Percentiles rank a stretch among this genome's conserved stretches.
phyloP scores from a whole-genome alignment of 2,329 filamentous ascomycete species.

The Paramyrothecium roridum region DNA sequence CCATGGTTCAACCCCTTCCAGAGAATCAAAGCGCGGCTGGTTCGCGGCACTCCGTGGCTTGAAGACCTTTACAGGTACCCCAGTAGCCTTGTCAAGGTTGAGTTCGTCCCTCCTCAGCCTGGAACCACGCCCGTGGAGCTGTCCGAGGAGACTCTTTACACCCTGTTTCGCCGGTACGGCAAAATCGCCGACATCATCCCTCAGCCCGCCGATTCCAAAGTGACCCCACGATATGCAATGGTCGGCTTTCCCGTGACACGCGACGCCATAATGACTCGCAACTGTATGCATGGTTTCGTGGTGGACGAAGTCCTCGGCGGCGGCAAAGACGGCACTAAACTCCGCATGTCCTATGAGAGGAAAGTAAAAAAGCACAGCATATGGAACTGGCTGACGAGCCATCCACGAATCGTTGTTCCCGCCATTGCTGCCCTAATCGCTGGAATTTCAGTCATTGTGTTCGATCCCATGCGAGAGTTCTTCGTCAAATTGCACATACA shows the following conservation, averaged over 20 bases:
- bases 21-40: slow-evolving; percentile 66
- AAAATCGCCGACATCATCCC: slow-evolving; percentile 83
- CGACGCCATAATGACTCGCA: slow-evolving; percentile 83
- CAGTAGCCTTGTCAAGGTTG: slow-evolving; percentile 70
- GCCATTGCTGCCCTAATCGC: slow-evolving; percentile 77
- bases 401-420: slow-evolving; percentile 86
- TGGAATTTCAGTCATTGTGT: slow-evolving; percentile 79
- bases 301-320: slow-evolving; percentile 68
- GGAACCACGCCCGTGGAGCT: slow-evolving; percentile 74
- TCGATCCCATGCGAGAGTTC: slow-evolving; percentile 91
- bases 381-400: slow-evolving; percentile 81
- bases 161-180: slow-evolving; percentile 83
- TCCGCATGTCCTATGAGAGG: slow-evolving; percentile 82
- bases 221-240: slow-evolving; percentile 74
- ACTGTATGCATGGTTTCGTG: slow-evolving; percentile 84
- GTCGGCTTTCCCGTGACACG: slow-evolving; percentile 72
- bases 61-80: slow-evolving; percentile 88
- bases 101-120: slow-evolving; percentile 73
- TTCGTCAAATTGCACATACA: slow-evolving; percentile 89
- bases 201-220: slow-evolving; percentile 83
- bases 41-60: slow-evolving; percentile 86
- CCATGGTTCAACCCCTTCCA: slow-evolving; percentile 90
- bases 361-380: slow-evolving; percentile 75
- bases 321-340: slow-evolving; percentile 69
- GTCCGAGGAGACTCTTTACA: slow-evolving; percentile 83